Percentiles rank a stretch among this genome's conserved stretches.
Conservation (phyloP, 2,329 filamentous ascomycete species). For the Dryadomyces sulphureus region DNA sequence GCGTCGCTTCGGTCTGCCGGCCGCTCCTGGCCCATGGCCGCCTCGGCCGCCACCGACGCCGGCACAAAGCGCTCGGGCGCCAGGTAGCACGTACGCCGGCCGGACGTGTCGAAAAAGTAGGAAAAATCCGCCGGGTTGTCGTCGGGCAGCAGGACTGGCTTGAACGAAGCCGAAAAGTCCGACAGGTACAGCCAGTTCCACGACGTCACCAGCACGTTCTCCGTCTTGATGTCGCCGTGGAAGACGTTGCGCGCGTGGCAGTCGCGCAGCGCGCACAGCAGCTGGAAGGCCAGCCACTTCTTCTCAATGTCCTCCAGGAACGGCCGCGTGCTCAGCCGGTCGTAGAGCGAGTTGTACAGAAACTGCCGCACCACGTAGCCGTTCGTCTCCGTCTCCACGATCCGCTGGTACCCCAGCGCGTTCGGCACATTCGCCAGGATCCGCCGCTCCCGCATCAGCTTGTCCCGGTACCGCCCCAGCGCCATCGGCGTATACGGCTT, state of each 20-base stretch:
- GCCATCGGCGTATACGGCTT: conserved; percentile 79
- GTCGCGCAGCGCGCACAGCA: conserved; percentile 82
- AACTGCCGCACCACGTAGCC: conserved; percentile 91
- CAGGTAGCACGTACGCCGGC: conserved; percentile 82
- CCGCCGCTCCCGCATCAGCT: conserved; percentile 66
- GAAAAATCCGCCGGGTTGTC: conserved; percentile 96
- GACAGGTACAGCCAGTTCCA: conserved; percentile 99
- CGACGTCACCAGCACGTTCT: conserved; percentile 91
- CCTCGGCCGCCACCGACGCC: conserved; percentile 38
- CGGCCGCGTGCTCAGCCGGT: conserved; percentile 87
- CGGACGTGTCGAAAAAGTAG: conserved; percentile 92
- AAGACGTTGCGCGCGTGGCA: conserved; percentile 81
- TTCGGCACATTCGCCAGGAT: conserved; percentile 75
- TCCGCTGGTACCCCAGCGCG: conserved; percentile 75
- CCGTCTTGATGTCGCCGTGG: conserved; percentile 97
- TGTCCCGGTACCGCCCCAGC: conserved; percentile 62
- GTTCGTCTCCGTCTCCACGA: conserved; percentile 81
- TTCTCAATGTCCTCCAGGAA: conserved; percentile 97
- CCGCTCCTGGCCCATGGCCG: not conserved
- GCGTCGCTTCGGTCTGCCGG: conserved; percentile 25
- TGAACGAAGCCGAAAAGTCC: conserved; percentile 95
- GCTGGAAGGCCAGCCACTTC: conserved; percentile 95
- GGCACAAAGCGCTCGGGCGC: conserved; percentile 84
- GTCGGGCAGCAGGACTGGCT: conserved; percentile 83
- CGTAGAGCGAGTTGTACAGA: conserved; percentile 92